phyloP scores from a whole-genome alignment of 352 stramenopile species.

The Phytopythium delawarense region DNA sequence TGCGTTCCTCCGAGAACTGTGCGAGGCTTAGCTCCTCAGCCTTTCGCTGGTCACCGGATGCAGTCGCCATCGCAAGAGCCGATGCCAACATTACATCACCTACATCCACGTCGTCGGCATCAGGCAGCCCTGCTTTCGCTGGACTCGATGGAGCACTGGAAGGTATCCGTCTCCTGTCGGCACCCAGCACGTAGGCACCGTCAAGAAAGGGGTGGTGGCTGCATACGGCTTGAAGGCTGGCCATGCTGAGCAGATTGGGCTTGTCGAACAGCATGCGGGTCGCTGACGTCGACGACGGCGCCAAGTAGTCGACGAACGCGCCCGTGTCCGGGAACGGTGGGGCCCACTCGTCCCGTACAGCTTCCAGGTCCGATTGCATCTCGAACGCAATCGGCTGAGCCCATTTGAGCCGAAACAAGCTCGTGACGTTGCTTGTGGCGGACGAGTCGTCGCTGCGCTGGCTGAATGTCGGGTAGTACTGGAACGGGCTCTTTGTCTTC shows the following conservation, averaged over 20 bases:
- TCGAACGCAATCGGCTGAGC: slow-evolving; percentile 36
- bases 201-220: slow-evolving; percentile 26
- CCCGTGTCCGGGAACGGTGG: slow-evolving; percentile 39
- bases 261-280: slow-evolving; percentile 32
- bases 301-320: slow-evolving; percentile 31
- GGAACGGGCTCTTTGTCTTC: slow-evolving; percentile 15
- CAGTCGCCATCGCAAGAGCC: not conserved
- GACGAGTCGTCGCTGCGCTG: not conserved
- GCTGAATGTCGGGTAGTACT: slow-evolving; percentile 32
- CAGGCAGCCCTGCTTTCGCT: not conserved
- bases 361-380: slow-evolving; percentile 23
- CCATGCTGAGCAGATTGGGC: slow-evolving; percentile 29
- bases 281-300: slow-evolving; percentile 10
- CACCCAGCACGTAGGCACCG: not conserved
- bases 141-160: not conserved
- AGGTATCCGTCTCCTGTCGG: not conserved
- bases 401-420: slow-evolving; percentile 31
- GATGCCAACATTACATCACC: not conserved
- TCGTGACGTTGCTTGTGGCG: slow-evolving; percentile 4
- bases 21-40: slow-evolving; percentile 25
- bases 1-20: slow-evolving; percentile 31
- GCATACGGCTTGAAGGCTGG: slow-evolving; percentile 24
- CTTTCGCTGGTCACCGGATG: not conserved
- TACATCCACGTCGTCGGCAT: not conserved
- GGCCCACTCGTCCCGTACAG: slow-evolving; percentile 27